These are phyloP conservation scores for Melanopsichium pennsylvanicum DNA, from an alignment of 1,284 basidiomycete species.

Conservation along the genomic window DNA sequence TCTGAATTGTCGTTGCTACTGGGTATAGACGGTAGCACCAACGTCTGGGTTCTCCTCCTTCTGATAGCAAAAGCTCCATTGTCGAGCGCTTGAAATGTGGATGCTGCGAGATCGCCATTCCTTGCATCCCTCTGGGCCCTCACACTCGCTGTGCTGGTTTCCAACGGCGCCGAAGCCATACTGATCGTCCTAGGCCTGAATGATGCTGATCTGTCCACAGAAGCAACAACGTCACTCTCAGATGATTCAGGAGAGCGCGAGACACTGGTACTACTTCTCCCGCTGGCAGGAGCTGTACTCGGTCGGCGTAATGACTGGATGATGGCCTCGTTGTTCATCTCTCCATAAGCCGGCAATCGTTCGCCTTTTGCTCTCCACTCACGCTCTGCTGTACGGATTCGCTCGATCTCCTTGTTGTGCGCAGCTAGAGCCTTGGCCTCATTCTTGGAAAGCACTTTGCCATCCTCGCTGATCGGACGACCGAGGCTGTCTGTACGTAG, in stretches of 20 bases:
- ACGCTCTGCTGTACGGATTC: conserved; percentile 42
- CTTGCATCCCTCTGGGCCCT: conserved; percentile 16
- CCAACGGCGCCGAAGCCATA: conserved; percentile 13
- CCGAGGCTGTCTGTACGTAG: conserved; percentile 41
- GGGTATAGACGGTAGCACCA: conserved; percentile 15
- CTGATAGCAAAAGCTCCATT: conserved; percentile 30
- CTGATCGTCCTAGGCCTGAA: conserved; percentile 14
- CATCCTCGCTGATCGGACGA: conserved; percentile 36
- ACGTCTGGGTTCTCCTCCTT: conserved; percentile 15
- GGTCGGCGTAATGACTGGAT: conserved; percentile 27
- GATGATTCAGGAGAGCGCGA: too few relatives aligned
- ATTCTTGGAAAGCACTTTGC: conserved; percentile 38
- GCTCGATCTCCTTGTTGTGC: conserved; percentile 40
- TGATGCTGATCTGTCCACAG: too few relatives aligned
- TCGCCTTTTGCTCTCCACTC: conserved; percentile 45
- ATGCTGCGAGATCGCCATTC: conserved; percentile 21
- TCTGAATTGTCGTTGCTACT: conserved; percentile 26
- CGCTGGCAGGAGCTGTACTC: conserved; percentile 22
- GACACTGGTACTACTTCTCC: background rate
- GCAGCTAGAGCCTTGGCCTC: conserved; percentile 39
- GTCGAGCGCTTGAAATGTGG: conserved; percentile 16
- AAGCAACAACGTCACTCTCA: background rate
- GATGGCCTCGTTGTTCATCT: conserved; percentile 34
- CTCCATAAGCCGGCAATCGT: conserved; percentile 27
- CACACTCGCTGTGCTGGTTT: background rate